Base-by-base conservation (phyloP, 176 grass and related monocot genomes). In the Lolium rigidum region DNA sequence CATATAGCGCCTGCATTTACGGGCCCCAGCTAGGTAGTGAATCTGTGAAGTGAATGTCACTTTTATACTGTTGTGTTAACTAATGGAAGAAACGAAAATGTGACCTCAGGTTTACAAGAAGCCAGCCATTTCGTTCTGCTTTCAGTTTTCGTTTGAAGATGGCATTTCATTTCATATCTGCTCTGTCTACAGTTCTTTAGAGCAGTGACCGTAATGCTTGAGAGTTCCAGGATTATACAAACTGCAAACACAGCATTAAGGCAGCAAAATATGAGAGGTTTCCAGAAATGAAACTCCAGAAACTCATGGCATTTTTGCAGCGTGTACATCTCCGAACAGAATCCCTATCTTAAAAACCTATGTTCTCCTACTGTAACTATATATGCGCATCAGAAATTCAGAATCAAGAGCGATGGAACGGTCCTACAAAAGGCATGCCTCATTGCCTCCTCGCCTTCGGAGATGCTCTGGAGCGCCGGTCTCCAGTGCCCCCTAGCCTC, bases 391-490 rank as follows among this genome's bases (percentile, higher is more conserved):
- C 0, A 31, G 14, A 9, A 67, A 44, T 47, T n/a, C 31, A 35
- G 31, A 35, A 35, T 35, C 31, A 35, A 35, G 31, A 35, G 31
- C n/a, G 6, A 20, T 22, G 46, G 9, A 73, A n/a, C 31, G 31
- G 31, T 35, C 31, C 31, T 35, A 35, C 31, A 0, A 8, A 2
- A 21, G 31, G n/a, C 73, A 86, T 3, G 80, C 31, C 57, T 85
- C 90, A 0, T 70, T 3, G 80, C 31, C 57, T 85, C 90, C 0
- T 70, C 87, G 10, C 55, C 25, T 11, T 92, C 93, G 13, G 90
- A 69, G 83, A 94, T 94, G 68, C 74, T 92, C 13, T 84, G 41
- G 49, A 94, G 55, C 22, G 71, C 71, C 11, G 93, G 93, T 82
- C 86, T 54, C 93, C 93, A 94, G 12, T 90, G 78, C 9, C 31